Evolutionary conservation across 2,329 filamentous ascomycete genomes (phyloP), one percentile per base, ranked within the genome.

Genomic region (Xylaria arbuscula): DNA sequence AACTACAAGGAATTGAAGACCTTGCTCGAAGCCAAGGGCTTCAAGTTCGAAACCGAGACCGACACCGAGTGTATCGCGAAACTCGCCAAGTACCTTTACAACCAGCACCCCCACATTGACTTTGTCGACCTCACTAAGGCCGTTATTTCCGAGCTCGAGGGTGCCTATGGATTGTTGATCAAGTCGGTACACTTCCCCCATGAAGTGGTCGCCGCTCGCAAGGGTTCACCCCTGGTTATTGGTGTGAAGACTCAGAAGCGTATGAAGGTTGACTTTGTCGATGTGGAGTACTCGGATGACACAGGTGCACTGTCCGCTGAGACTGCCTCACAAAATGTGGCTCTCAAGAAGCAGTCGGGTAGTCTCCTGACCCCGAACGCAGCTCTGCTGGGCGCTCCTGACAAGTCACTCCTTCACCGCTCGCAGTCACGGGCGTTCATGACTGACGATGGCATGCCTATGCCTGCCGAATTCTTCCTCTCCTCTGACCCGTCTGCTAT

Each of bases 221-320:
- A 99, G 89, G 96, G 96, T 84, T 99, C 96, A 70, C 96, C 96
- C 51, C 89, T 99, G 70, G 96, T 99, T 72, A 93, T 99, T 76
- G 96, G 96, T 84, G 96, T 99, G 80, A 93, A 94, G 85, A 98
- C 96, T 65, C 88, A 94, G 83, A 97, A 92, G 87, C 97, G 97
- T 86, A 98, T 99, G 96, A 99, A 98, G 91, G 96, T 99, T 72
- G 96, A 99, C 85, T 99, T 99, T 78, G 96, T 99, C 80, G 96
- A 99, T 81, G 96, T 99, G 70, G 96, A 99, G 85, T 98, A 95
- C 82, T 92, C 92, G 60, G 94, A 97, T 78, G 93, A 97, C 76
- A 90, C 91, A 77, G 86, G 85, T 74, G 88, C 92, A 74, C 91
- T 99, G 70, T 91, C 96, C 45, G 96, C 96, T 62, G 96, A 99